phyloP scores from a whole-genome alignment of 1,139 yeast genomes.

The Trichomonascaceae sp. region DNA sequence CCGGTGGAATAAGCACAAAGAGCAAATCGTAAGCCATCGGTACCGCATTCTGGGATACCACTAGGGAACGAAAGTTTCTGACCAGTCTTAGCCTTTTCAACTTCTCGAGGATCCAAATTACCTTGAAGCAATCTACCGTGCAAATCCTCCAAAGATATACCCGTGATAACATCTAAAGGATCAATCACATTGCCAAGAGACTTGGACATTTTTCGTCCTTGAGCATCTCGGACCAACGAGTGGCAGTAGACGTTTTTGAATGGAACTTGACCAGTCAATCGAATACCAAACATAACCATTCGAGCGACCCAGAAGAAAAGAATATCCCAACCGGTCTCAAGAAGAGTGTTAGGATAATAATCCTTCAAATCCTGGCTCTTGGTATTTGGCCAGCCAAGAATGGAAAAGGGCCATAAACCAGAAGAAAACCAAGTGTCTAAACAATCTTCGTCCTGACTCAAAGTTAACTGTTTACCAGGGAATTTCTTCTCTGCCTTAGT shows the following conservation, averaged over 20 bases:
- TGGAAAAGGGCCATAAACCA: slow-evolving; percentile 96
- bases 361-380: slow-evolving; percentile 64
- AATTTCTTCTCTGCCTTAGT: slow-evolving; percentile 71
- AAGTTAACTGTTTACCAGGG: slow-evolving; percentile 60
- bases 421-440: slow-evolving; percentile 98
- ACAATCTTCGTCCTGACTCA: slow-evolving; percentile 96
- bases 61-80: slow-evolving; percentile 88
- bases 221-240: slow-evolving; percentile 97
- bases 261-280: slow-evolving; percentile 86
- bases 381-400: slow-evolving; percentile 85
- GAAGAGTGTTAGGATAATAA: slow-evolving; percentile 85
- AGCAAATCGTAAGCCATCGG: slow-evolving; percentile 97
- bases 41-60: slow-evolving; percentile 99
- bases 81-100: slow-evolving; percentile 81
- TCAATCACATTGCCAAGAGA: slow-evolving; percentile 95
- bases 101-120: slow-evolving; percentile 85
- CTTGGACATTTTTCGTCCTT: slow-evolving; percentile 98
- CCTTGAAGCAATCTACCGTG: slow-evolving; percentile 75
- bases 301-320: slow-evolving; percentile 98
- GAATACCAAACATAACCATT: slow-evolving; percentile 88
- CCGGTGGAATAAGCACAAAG: slow-evolving; percentile 98
- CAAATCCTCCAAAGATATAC: slow-evolving; percentile 72
- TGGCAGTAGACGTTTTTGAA: slow-evolving; percentile 97
- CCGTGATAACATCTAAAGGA: slow-evolving; percentile 88
- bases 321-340: slow-evolving; percentile 99